Evolutionary conservation across 371 early-diverging fungal genomes (phyloP).

Genomic region (Mortierella sp.): DNA sequence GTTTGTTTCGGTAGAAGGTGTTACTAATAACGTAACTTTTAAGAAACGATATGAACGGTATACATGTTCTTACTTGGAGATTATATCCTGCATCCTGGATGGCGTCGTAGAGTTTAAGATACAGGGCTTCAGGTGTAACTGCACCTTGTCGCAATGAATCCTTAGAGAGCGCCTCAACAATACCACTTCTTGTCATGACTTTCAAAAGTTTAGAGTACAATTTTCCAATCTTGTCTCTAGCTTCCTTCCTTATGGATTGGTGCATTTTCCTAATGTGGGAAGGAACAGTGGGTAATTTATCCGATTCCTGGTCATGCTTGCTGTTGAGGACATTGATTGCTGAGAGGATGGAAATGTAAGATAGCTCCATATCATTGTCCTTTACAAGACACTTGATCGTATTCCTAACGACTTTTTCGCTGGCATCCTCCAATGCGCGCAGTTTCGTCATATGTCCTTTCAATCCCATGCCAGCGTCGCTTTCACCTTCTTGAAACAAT

Average conservation of each 20-base stretch:
- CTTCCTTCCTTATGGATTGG: background rate
- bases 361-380: slow-evolving; percentile 45
- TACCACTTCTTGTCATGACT: slow-evolving; percentile 5
- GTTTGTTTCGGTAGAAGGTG: background rate
- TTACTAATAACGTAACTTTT: background rate
- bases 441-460: background rate
- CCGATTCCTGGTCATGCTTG: slow-evolving; percentile 1
- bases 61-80: slow-evolving; percentile 15
- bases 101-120: slow-evolving; percentile 30
- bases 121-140: slow-evolving; percentile 10
- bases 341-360: slow-evolving; percentile 45
- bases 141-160: slow-evolving; percentile 26
- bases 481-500: background rate
- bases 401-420: slow-evolving; percentile 17
- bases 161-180: slow-evolving; percentile 9
- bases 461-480: background rate
- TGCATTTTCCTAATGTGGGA: background rate
- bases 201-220: slow-evolving; percentile 15
- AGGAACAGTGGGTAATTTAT: background rate
- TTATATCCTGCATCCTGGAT: slow-evolving; percentile 23
- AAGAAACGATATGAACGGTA: background rate
- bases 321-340: slow-evolving; percentile 26
- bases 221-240: background rate
- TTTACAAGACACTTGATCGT: slow-evolving; percentile 26
- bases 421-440: slow-evolving; percentile 25